Evolutionary conservation across 179 eudicot species (phyloP).

Genomic region (Sideroxylon spinosum): DNA sequence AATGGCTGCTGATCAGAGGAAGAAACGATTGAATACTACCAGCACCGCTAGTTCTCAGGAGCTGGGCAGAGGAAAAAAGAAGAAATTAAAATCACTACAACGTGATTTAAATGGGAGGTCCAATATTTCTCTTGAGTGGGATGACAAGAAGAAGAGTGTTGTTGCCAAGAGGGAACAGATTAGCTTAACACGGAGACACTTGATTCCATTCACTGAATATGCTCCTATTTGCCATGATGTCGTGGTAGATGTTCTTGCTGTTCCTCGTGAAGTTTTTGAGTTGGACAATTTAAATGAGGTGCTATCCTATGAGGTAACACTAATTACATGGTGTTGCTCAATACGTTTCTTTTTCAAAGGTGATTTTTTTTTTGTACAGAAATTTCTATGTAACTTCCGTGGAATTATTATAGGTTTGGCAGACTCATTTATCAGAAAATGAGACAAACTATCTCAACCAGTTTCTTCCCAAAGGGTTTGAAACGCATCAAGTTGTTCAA

Average conservation of each 20-base stretch:
- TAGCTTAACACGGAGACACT: conserved; percentile 58
- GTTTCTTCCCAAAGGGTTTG: conserved; percentile 64
- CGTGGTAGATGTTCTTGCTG: conserved; percentile 61
- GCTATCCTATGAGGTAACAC: conserved; percentile 71
- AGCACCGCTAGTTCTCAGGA: conserved; percentile 38
- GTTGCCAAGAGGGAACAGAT: conserved; percentile 80
- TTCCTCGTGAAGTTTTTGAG: conserved; percentile 69
- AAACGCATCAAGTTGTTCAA: conserved; percentile 44
- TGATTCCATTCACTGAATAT: conserved; percentile 38
- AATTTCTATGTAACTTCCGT: conserved; percentile 6
- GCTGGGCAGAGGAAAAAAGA: conserved; percentile 47
- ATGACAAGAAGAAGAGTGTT: conserved; percentile 59
- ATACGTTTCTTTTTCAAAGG: not conserved
- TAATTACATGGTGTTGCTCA: conserved; percentile 5
- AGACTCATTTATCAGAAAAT: conserved; percentile 51
- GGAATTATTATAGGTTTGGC: conserved; percentile 65
- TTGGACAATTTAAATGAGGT: conserved; percentile 53
- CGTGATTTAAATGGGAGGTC: conserved; percentile 40
- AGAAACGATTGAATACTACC: conserved; percentile 45
- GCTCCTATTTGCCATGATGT: conserved; percentile 31
- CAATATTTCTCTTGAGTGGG: conserved; percentile 77
- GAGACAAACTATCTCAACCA: conserved; percentile 63
- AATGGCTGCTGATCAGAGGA: conserved; percentile 91
- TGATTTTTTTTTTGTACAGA: not conserved
- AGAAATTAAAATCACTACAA: conserved; percentile 38